Conservation (phyloP, 2,329 filamentous ascomycete species). For the Fusarium robinianum region DNA sequence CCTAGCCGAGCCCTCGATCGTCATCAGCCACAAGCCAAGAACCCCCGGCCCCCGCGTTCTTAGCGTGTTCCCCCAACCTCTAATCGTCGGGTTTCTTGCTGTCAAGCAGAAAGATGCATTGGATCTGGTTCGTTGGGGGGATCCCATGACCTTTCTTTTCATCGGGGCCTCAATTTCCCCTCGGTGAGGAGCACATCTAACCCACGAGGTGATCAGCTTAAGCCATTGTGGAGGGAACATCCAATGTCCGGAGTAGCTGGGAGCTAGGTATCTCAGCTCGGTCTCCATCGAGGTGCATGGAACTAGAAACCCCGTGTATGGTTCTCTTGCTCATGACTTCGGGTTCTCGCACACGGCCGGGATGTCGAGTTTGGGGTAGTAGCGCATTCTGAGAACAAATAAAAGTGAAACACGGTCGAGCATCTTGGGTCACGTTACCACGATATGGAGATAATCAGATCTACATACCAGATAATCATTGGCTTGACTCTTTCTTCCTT, state of each 20-base stretch:
- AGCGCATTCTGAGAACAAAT: neutral
- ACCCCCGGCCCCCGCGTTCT: conserved; percentile 7
- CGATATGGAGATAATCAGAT: conserved; percentile 2
- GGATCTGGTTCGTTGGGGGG: neutral
- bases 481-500: neutral
- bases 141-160: conserved; percentile 11
- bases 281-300: neutral
- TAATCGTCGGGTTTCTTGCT: conserved; percentile 1
- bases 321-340: no score
- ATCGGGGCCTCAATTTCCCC: neutral
- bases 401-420: neutral
- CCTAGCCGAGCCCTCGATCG: conserved; percentile 20
- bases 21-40: conserved; percentile 14
- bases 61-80: conserved; percentile 2
- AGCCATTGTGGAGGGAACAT: no score
- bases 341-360: no score
- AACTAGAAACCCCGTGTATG: no score
- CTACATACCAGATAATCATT: neutral
- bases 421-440: conserved; percentile 4
- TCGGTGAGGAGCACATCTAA: neutral
- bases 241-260: no score
- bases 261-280: no score
- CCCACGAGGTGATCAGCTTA: no score
- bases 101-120: neutral
- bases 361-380: conserved; percentile 3